Base-by-base conservation (phyloP, 176 grass and related monocot species). In the Ensete ventricosum region DNA sequence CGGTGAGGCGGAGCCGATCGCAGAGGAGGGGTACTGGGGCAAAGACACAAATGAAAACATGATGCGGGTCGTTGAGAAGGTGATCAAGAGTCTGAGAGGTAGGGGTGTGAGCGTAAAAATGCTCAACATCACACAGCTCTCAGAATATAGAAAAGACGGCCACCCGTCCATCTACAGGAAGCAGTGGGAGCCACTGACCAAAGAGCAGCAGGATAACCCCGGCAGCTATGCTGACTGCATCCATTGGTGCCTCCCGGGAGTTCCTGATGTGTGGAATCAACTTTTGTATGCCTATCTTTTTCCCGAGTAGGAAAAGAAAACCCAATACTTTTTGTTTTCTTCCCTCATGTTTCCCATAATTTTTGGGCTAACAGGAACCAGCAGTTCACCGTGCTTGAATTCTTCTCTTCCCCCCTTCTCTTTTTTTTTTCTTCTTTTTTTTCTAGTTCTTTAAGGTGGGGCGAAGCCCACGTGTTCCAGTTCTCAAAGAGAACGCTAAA, bases 181-280 rank as follows among this genome's bases (percentile, higher is more conserved):
- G 53, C 83, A 84, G 50, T 89, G 92, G 92, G 85, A 80, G 21
- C 78, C 87, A 1, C 50, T 85, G 52, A 88, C 87, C 54, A 81
- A 85, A 9, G 87, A 87, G 27, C 78, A 83, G 76, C 55, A 73
- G 49, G 77, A 78, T 9, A 74, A 89, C 14, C 81, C 76, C 21
- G 73, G 55, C 80, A 82, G 80, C 48, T 87, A 80, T 50, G 79
- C 84, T 3, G 84, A 87, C 62, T 87, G 84, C 80, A 82, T 87
- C 26, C 84, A 87, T 69, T 87, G 84, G 84, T 87, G 84, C 76
- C 84, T 87, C 73, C 84, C 84, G 22, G 84, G 84, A 2, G 84
- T 87, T n/a, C 90, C 90, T 11, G 92, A 96, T 71, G 81, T 89
- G 20, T 92, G 87, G 92, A 96, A 96, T 80, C 79, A 83, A 53